phyloP scores from a whole-genome alignment of 176 grass and related monocot genomes.

The Bromus sterilis region DNA sequence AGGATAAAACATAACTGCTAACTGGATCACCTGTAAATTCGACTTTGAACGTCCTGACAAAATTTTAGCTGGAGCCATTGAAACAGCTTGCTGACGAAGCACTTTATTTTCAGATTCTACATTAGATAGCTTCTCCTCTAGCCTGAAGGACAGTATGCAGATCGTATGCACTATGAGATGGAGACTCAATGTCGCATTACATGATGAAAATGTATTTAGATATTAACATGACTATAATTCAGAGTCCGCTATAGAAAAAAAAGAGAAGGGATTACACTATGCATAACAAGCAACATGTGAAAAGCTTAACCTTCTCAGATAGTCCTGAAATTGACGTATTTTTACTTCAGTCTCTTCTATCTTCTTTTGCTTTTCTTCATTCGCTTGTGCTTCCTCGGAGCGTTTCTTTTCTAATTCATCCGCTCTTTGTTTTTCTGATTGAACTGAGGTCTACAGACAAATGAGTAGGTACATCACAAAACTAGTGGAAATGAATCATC shows the following conservation, averaged over 20 bases:
- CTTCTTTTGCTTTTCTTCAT: slow-evolving; percentile 74
- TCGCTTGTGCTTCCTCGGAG: slow-evolving; percentile 48
- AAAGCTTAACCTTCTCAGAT: slow-evolving; percentile 60
- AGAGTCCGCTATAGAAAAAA: not conserved
- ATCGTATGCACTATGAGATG: slow-evolving; percentile 6
- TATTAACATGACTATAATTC: slow-evolving; percentile 7
- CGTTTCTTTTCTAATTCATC: slow-evolving; percentile 74
- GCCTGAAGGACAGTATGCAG: slow-evolving; percentile 48
- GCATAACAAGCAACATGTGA: slow-evolving; percentile 12
- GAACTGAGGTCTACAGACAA: slow-evolving; percentile 60
- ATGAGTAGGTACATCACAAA: slow-evolving; percentile 15
- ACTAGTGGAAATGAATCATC: slow-evolving; percentile 16
- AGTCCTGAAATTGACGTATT: slow-evolving; percentile 81
- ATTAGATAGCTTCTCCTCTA: slow-evolving; percentile 97
- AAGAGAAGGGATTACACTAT: not conserved
- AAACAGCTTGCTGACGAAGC: slow-evolving; percentile 94
- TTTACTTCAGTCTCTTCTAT: slow-evolving; percentile 79
- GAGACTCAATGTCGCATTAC: not conserved
- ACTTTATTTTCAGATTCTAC: slow-evolving; percentile 99
- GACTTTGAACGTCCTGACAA: slow-evolving; percentile 92
- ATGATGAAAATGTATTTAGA: not conserved
- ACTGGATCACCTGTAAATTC: slow-evolving; percentile 56
- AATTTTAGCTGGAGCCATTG: slow-evolving; percentile 89
- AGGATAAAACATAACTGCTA: slow-evolving; percentile 18
- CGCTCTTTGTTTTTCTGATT: slow-evolving; percentile 68